Evolutionary conservation across 345 rosid species (phyloP).

Genomic region (Boechera retrofracta): DNA sequence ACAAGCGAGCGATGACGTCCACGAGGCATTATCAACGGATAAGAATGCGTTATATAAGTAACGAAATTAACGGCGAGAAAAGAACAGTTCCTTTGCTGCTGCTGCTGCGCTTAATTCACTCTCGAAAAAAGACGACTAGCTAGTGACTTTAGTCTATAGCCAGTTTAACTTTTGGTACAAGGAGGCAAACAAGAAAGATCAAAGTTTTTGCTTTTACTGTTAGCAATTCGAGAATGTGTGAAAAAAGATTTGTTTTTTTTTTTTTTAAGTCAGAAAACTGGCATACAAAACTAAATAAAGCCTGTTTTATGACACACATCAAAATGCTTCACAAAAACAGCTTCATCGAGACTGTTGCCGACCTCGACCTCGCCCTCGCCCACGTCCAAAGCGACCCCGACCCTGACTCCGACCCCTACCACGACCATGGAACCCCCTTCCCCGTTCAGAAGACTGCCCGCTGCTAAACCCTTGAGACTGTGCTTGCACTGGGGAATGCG

Average conservation of each 20-base stretch:
- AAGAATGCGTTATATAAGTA: slow-evolving; percentile 9
- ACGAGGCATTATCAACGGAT: slow-evolving; percentile 25
- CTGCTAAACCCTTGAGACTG: slow-evolving; percentile 49
- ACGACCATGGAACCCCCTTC: slow-evolving; percentile 51
- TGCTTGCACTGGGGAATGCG: slow-evolving; percentile 38
- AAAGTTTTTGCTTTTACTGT: slow-evolving; percentile 1
- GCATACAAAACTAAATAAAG: slow-evolving; percentile 26
- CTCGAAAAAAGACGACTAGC: not conserved
- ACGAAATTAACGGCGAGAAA: slow-evolving; percentile 32
- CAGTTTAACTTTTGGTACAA: not conserved
- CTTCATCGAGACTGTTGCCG: slow-evolving; percentile 42
- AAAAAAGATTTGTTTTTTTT: not conserved
- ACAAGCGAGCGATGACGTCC: slow-evolving; percentile 7
- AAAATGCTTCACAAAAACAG: slow-evolving; percentile 21
- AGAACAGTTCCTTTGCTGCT: slow-evolving; percentile 1
- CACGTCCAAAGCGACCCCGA: slow-evolving; percentile 52
- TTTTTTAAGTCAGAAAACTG: not conserved
- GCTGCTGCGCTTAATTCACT: not conserved
- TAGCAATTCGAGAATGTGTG: not conserved
- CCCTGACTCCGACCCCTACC: slow-evolving; percentile 54
- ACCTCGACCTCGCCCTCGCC: slow-evolving; percentile 59
- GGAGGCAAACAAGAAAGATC: not conserved
- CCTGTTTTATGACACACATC: slow-evolving; percentile 2
- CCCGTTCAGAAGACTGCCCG: slow-evolving; percentile 51
- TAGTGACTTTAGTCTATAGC: not conserved